Base-by-base conservation (phyloP, 2,329 filamentous ascomycete species). In the Dryadomyces quercivorus region DNA sequence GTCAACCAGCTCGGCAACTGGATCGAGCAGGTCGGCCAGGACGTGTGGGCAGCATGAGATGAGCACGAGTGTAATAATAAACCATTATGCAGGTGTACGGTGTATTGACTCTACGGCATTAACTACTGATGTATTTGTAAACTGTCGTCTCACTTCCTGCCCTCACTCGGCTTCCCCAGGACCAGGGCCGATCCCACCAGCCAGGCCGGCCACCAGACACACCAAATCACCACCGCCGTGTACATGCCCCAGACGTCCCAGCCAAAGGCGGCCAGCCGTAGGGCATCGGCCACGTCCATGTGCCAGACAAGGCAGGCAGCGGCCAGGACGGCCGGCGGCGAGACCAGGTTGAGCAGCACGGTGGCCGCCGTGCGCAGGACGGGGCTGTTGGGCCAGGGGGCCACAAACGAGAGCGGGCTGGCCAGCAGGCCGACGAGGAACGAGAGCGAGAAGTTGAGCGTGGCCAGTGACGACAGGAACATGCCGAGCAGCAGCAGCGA, bases 1-100 rank as follows among this genome's bases (percentile, higher is more conserved):
- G 92, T 98, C 60, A 96, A 97, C 69, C 85, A 93, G 70, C 77
- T 98, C 55, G 92, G 92, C 59, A 93, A 95, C 73, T 97, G 91
- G 90, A 95, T 97, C 65, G 92, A 97, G 75, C 81, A 83, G 21
- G 87, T 88, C 38, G 92, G 92, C 10, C 89, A 94, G 74, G 92
- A 96, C 70, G 90, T 97, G 44, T 97, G 92, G 92, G 91, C 91
- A 59, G 86, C 88, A 60, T 91, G 34, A 34, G 36, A 22, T 2
- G 20, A 3, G 44, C 21, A 26, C 3, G 5, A 2, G 5, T 46
- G 12, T 46, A 18, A 12, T 13, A 44, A 44, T 18, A 44, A 44
- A 44, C 4, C n/a, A n/a, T n/a, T n/a, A n/a, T n/a, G n/a, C n/a
- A n/a, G n/a, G n/a, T n/a, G n/a, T n/a, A n/a, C n/a, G n/a, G n/a